phyloP scores from a whole-genome alignment of 192 early-diverging fungal species.

The Spinellus fusiger region DNA sequence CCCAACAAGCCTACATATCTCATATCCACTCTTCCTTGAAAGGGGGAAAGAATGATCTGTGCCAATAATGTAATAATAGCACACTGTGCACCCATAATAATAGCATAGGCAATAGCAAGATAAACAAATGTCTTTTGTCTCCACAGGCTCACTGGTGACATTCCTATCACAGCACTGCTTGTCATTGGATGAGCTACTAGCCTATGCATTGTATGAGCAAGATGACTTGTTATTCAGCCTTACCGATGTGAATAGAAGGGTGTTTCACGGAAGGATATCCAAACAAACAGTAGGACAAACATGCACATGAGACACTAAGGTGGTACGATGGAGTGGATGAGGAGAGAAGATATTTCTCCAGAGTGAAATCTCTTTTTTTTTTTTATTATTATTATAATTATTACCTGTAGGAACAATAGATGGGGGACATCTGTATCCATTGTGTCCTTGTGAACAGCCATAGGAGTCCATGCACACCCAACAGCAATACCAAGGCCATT shows the following conservation, averaged over 20 bases:
- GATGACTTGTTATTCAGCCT: neutral
- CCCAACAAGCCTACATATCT: constrained; percentile 27
- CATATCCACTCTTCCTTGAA: constrained; percentile 21
- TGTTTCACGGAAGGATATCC: constrained; percentile 2
- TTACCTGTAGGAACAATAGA: constrained; percentile 28
- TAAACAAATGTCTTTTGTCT: constrained; percentile 23
- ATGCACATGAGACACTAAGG: constrained; percentile 13
- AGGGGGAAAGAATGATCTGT: constrained; percentile 33
- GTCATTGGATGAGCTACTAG: too few relatives aligned
- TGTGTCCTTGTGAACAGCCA: constrained; percentile 27
- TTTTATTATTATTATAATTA: neutral
- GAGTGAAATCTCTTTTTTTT: neutral
- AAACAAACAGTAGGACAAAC: constrained; percentile 10
- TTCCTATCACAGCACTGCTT: too few relatives aligned
- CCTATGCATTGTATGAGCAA: neutral
- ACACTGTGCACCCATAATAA: constrained; percentile 33
- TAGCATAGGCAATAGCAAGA: constrained; percentile 28
- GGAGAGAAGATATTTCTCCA: neutral
- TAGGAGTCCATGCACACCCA: constrained; percentile 36
- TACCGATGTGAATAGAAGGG: neutral
- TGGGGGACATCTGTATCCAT: constrained; percentile 29
- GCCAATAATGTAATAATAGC: constrained; percentile 35
- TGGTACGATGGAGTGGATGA: neutral
- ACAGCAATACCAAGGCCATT: constrained; percentile 38
- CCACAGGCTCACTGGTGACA: constrained; percentile 5